Conservation (phyloP, 257 asterid species). For the Paraleonurus japonicus region DNA sequence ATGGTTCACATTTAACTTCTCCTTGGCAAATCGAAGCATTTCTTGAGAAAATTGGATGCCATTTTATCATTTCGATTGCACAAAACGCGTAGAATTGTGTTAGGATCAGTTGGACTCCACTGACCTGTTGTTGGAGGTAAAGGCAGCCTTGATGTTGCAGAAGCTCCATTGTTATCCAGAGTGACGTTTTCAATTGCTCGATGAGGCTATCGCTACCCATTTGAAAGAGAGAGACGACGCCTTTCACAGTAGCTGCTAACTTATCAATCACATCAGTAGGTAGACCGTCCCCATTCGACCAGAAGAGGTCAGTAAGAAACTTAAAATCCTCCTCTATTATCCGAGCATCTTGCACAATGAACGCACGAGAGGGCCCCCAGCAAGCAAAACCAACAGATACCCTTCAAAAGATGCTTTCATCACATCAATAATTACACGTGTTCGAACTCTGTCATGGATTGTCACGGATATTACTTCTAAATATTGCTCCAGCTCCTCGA, state of each 20-base stretch:
- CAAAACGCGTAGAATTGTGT: conserved; percentile 69
- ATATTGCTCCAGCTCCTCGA: conserved; percentile 71
- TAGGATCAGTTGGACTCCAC: conserved; percentile 70
- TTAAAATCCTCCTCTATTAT: conserved; percentile 72
- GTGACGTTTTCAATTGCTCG: conserved; percentile 42
- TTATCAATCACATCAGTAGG: conserved; percentile 79
- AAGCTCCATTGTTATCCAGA: conserved; percentile 33
- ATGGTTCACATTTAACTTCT: conserved; percentile 22
- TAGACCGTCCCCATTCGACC: conserved; percentile 94
- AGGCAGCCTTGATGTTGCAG: conserved; percentile 51
- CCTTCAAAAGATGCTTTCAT: conserved; percentile 94
- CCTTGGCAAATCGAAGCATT: conserved; percentile 61
- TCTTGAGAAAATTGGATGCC: conserved; percentile 75
- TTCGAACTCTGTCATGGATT: conserved; percentile 78
- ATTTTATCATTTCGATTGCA: conserved; percentile 71
- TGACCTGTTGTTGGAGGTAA: conserved; percentile 75
- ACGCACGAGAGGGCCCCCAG: conserved; percentile 77
- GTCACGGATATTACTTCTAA: conserved; percentile 69
- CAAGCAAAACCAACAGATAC: conserved; percentile 72
- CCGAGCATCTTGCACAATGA: conserved; percentile 50
- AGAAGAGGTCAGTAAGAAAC: conserved; percentile 69
- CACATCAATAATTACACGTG: conserved; percentile 76
- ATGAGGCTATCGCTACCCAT: conserved; percentile 52
- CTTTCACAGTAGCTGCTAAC: conserved; percentile 41
- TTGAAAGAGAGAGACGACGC: conserved; percentile 56